Conservation (phyloP, 805 yeast genomes). For the Yarrowia yakushimensis region DNA sequence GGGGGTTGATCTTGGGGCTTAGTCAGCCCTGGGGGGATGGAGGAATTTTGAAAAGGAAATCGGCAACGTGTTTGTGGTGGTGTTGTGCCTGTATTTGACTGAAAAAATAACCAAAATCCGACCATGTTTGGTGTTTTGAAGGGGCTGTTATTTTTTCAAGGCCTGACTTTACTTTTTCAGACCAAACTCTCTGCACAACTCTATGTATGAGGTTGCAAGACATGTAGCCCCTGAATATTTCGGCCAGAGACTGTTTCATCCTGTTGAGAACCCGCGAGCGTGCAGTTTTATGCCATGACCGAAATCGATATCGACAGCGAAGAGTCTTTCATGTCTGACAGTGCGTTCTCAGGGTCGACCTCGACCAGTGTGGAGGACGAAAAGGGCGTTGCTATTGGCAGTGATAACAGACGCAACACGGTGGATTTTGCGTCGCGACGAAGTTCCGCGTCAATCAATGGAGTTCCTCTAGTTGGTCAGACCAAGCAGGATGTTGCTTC, state of each 20-base stretch:
- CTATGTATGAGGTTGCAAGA: background rate
- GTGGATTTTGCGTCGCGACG: background rate
- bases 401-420: background rate
- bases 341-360: background rate
- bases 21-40: background rate
- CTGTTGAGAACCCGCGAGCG: background rate
- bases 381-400: background rate
- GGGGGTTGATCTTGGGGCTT: background rate
- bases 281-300: background rate
- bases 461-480: constrained; percentile 1
- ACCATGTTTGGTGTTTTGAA: no score
- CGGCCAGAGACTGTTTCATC: background rate
- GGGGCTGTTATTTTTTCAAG: background rate
- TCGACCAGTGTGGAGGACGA: constrained; percentile 3
- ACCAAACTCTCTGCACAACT: background rate
- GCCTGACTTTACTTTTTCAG: no score
- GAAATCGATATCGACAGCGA: constrained; percentile 15
- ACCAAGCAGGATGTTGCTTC: constrained; percentile 16
- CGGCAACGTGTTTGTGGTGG: no score
- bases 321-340: constrained; percentile 18
- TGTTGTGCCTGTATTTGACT: no score
- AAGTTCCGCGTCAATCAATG: constrained; percentile 1
- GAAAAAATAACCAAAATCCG: no score
- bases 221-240: background rate
- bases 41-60: no score